Base-by-base conservation (phyloP, 164 flowering plant species). In the Berberis thunbergii region DNA sequence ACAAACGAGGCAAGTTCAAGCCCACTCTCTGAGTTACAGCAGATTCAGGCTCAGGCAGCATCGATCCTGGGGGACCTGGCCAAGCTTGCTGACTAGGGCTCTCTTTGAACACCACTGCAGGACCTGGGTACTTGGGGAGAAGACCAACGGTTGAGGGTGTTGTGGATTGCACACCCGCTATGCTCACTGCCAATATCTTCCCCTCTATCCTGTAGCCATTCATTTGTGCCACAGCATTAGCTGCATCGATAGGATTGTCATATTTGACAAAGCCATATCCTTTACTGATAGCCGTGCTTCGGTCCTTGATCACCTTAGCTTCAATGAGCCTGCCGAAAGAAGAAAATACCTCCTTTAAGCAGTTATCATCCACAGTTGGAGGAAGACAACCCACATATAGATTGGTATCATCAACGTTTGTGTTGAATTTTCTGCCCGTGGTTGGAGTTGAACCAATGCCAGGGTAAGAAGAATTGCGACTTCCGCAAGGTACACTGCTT, bases 241-340 rank as follows among this genome's bases (percentile, higher is more conserved):
- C 65, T 2, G 87, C 83, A 67, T 65, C 65, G 4, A 11, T n/a
- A 6, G 76, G 50, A 64, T 67, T 65, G 41, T 62, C 68, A 63
- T 68, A 83, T 55, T 59, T 73, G 4, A 82, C 82, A 72, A 82
- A 78, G 13, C 84, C 86, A 69, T 76, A 78, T 43, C 79, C 80
- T 69, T 75, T 80, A 64, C 78, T 70, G 44, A 61, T 43, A 45
- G 84, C 83, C 9, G 77, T 74, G 11, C 10, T 53, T 9, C 62
- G 59, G 55, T 80, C 81, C 68, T 59, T 82, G 10, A 80, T 68
- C 39, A 82, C 77, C 53, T 67, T 77, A 7, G 71, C 75, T 43
- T 58, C 65, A 10, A 40, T 10, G 2, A 80, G 52, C 64, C 52
- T 65, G 26, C 86, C 86, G 65, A 73, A 82, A 39, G 81, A 78